phyloP scores from a whole-genome alignment of 2,329 filamentous ascomycete genomes.

The Cercospora brassicicola region DNA sequence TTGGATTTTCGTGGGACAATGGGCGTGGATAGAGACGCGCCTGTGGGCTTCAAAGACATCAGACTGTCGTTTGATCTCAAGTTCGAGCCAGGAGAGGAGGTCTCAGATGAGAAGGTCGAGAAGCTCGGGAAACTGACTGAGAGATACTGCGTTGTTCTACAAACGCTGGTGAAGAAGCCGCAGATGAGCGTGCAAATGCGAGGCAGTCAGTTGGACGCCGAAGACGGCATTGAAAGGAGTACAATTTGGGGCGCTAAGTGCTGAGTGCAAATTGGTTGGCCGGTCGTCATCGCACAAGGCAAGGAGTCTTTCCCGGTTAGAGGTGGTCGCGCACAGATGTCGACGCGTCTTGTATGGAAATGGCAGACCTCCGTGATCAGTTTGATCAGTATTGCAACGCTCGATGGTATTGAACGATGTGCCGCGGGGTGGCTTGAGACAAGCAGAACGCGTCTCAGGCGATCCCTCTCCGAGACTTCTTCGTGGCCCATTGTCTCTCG shows the following conservation, averaged over 20 bases:
- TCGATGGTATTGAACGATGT: neutral
- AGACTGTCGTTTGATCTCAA: conserved; percentile 48
- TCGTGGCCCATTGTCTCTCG: neutral
- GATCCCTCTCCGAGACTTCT: neutral
- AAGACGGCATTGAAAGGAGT: conserved; percentile 35
- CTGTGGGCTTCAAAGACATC: conserved; percentile 52
- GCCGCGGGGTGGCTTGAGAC: neutral
- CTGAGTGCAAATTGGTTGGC: conserved; percentile 9
- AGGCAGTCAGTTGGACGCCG: conserved; percentile 30
- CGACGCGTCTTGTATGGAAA: neutral
- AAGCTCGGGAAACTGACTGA: conserved; percentile 52
- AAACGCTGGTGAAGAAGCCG: conserved; percentile 44
- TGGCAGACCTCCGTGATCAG: neutral
- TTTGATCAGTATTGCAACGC: neutral
- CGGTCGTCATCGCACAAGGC: conserved; percentile 17
- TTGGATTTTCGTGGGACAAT: conserved; percentile 53
- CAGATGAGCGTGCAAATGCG: conserved; percentile 38
- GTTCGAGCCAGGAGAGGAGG: conserved; percentile 40
- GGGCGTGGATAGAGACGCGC: conserved; percentile 50
- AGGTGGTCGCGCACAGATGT: neutral
- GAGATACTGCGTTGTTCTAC: conserved; percentile 51
- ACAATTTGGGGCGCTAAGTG: conserved; percentile 26
- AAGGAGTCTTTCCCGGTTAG: neutral
- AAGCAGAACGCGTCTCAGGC: conserved; percentile 1
- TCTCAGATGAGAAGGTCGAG: conserved; percentile 47